Conservation (phyloP, 768 basidiomycete genomes). For the Lactarius psammicola region DNA sequence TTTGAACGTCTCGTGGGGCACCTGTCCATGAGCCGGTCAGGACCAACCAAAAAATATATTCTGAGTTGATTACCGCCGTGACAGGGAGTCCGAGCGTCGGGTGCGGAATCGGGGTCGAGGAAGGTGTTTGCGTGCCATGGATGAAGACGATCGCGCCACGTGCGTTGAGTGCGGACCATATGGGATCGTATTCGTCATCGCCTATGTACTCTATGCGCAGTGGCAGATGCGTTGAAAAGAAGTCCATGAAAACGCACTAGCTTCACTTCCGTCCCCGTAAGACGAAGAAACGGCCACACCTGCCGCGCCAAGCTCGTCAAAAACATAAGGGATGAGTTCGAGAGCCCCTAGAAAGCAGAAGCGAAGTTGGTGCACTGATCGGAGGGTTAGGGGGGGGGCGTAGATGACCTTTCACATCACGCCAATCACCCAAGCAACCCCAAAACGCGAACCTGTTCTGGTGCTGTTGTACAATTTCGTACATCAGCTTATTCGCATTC, state of each 20-base stretch:
- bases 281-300: conserved; percentile 67
- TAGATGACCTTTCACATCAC: conserved; percentile 66
- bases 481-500: conserved; percentile 47
- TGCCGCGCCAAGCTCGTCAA: conserved; percentile 60
- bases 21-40: conserved; percentile 40
- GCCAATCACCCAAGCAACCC: conserved; percentile 59
- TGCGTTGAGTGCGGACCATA: conserved; percentile 69
- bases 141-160: conserved; percentile 64
- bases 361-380: too few species aligned
- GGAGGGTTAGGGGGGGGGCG: too few species aligned
- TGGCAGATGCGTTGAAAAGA: background rate
- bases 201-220: conserved; percentile 58
- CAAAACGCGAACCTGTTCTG: conserved; percentile 68
- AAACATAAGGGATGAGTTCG: conserved; percentile 55
- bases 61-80: conserved; percentile 49
- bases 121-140: conserved; percentile 67
- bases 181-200: conserved; percentile 57
- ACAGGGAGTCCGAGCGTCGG: conserved; percentile 65
- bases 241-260: conserved; percentile 44
- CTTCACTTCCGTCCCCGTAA: conserved; percentile 53
- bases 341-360: conserved; percentile 47
- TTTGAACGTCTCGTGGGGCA: conserved; percentile 81
- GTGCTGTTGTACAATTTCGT: conserved; percentile 47
- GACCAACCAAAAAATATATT: conserved; percentile 13
- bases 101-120: conserved; percentile 63